These are phyloP conservation scores for Uronychia setigera DNA, from an alignment of 73 alveolate genomes.

Conservation along the genomic window DNA sequence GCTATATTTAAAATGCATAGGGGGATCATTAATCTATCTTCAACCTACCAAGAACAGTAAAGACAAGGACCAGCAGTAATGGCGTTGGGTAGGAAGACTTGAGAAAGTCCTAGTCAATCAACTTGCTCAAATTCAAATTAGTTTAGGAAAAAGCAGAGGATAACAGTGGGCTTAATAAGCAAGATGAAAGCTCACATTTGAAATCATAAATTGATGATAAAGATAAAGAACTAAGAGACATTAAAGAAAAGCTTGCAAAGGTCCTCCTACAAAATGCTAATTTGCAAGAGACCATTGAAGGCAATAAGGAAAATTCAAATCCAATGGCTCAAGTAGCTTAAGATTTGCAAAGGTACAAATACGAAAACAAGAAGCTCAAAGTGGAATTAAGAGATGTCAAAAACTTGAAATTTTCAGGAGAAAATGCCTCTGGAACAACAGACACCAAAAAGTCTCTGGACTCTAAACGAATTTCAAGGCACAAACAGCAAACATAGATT, in stretches of 20 bases:
- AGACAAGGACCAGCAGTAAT: too few relatives aligned
- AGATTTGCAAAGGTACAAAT: background rate
- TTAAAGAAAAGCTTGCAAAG: background rate
- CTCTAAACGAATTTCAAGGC: too few relatives aligned
- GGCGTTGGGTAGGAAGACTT: background rate
- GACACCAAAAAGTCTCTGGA: too few relatives aligned
- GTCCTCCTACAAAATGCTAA: background rate
- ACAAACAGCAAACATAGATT: too few relatives aligned
- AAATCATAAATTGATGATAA: too few relatives aligned
- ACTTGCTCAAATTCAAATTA: background rate
- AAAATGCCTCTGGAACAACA: background rate
- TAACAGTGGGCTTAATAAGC: background rate
- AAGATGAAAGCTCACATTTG: too few relatives aligned
- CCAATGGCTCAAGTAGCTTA: background rate
- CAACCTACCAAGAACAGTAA: too few relatives aligned
- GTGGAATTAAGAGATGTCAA: background rate
- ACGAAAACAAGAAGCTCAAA: background rate
- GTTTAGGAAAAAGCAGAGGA: background rate
- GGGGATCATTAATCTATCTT: too few relatives aligned
- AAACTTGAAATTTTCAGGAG: background rate
- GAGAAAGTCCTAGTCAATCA: background rate
- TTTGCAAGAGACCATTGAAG: background rate
- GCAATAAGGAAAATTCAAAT: background rate
- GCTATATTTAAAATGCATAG: too few relatives aligned
- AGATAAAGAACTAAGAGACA: background rate